Percentiles rank a stretch among this genome's conserved stretches.
These are phyloP conservation scores for Obelidium mucronatum DNA, from an alignment of 192 early-diverging fungal genomes.

Conservation along the genomic window DNA sequence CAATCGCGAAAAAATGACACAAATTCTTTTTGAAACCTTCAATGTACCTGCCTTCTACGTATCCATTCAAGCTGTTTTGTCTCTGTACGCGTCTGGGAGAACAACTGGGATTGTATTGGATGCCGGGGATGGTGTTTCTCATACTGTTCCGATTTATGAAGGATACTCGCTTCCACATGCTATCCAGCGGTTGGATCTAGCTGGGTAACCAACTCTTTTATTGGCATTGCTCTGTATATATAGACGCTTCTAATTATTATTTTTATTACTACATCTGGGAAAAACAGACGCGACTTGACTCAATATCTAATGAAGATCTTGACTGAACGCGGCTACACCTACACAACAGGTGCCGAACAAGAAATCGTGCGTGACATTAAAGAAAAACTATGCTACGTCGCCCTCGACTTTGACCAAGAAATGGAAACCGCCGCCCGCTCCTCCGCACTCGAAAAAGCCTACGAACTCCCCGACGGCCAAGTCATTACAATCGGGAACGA, in stretches of 20 bases:
- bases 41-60: conserved; percentile 71
- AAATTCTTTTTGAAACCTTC: conserved; percentile 73
- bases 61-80: conserved; percentile 60
- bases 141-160: conserved; percentile 71
- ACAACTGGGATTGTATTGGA: conserved; percentile 60
- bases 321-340: conserved; percentile 65
- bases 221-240: not conserved
- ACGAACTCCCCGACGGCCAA: conserved; percentile 40
- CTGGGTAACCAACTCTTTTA: no score
- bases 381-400: conserved; percentile 37
- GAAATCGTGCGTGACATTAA: conserved; percentile 36
- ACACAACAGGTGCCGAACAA: conserved; percentile 48
- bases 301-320: conserved; percentile 60
- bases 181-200: conserved; percentile 61
- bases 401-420: conserved; percentile 27
- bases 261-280: no score
- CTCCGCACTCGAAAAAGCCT: conserved; percentile 43
- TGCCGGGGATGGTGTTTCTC: conserved; percentile 71
- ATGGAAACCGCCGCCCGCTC: conserved; percentile 55
- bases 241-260: conserved; percentile 45
- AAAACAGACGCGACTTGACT: conserved; percentile 53
- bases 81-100: conserved; percentile 71
- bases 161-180: conserved; percentile 56
- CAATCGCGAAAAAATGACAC: conserved; percentile 71
- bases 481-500: conserved; percentile 37